Evolutionary conservation across 169 alveolate species (phyloP).

Genomic region (Eimeria sp.): DNA sequence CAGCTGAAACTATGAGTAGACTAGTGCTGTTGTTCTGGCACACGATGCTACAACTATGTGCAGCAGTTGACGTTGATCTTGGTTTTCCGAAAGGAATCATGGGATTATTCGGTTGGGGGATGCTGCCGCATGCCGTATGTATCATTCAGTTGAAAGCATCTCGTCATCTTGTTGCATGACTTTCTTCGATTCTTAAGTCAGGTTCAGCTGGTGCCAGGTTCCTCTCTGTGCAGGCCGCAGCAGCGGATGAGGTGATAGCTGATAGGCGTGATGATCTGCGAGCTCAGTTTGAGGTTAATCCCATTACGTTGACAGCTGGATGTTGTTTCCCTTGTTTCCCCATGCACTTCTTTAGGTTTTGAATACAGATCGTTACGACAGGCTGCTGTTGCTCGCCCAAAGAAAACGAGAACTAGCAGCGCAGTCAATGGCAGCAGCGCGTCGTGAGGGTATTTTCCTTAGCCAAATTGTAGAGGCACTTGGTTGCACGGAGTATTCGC

Average conservation of each 20-base stretch:
- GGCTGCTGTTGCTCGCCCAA: constrained; percentile 48
- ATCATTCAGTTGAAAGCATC: not conserved
- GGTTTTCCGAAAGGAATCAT: constrained; percentile 47
- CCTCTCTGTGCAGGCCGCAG: constrained; percentile 11
- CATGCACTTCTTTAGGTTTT: constrained; percentile 37
- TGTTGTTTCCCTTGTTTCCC: no score
- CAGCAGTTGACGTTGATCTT: constrained; percentile 25
- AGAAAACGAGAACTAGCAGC: constrained; percentile 66
- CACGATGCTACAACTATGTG: constrained; percentile 13
- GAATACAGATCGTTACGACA: constrained; percentile 81
- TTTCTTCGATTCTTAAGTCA: not conserved
- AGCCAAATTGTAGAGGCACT: not conserved
- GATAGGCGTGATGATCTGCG: constrained; percentile 55
- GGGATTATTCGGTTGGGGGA: constrained; percentile 29
- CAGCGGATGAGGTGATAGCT: constrained; percentile 38
- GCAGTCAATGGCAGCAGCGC: constrained; percentile 71
- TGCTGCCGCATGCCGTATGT: constrained; percentile 14
- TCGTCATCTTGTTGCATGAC: not conserved
- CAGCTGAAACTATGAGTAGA: not conserved
- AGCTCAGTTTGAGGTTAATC: constrained; percentile 63
- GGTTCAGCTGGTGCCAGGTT: constrained; percentile 12
- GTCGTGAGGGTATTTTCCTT: constrained; percentile 22
- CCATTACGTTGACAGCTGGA: not conserved
- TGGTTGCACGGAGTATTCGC: not conserved
- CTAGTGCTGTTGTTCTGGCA: constrained; percentile 22